Percentiles rank a stretch among this genome's conserved stretches.
Evolutionary conservation across 2,329 filamentous ascomycete genomes (phyloP).

Genomic region (Hirsutella thompsonii): DNA sequence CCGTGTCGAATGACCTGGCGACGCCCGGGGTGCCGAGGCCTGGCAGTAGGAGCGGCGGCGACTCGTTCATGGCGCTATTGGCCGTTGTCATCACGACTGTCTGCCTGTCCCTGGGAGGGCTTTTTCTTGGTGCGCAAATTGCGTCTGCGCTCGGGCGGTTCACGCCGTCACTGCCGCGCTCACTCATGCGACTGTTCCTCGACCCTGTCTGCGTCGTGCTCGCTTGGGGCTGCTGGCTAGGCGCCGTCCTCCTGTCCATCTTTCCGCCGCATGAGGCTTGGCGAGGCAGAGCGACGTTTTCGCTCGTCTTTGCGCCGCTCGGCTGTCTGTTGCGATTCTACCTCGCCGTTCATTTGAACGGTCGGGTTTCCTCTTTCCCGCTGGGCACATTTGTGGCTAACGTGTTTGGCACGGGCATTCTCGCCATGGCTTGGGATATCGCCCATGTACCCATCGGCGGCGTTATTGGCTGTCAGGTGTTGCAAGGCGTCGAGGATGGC

Average conservation of each 20-base stretch:
- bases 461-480: constrained; percentile 50
- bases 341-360: constrained; percentile 57
- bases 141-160: constrained; percentile 47
- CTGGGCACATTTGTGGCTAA: constrained; percentile 81
- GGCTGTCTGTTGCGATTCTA: constrained; percentile 71
- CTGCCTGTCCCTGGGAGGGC: constrained; percentile 53
- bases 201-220: constrained; percentile 53
- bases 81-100: constrained; percentile 64
- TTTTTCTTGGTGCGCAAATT: constrained; percentile 63
- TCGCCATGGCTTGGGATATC: constrained; percentile 69
- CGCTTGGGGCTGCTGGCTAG: constrained; percentile 65
- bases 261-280: constrained; percentile 62
- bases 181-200: constrained; percentile 42
- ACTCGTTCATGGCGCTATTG: constrained; percentile 71
- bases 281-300: constrained; percentile 65
- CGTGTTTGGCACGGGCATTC: constrained; percentile 57
- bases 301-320: constrained; percentile 69
- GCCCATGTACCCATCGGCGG: constrained; percentile 51
- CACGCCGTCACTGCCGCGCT: constrained; percentile 48
- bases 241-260: constrained; percentile 56
- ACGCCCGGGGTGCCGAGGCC: constrained; percentile 24
- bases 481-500: constrained; percentile 54
- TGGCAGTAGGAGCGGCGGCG: constrained; percentile 50
- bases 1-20: constrained; percentile 59
- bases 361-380: constrained; percentile 54